Evolutionary conservation across 352 stramenopile genomes (phyloP), one percentile per base, ranked within the genome.

Genomic region (Pythium plurisporium): DNA sequence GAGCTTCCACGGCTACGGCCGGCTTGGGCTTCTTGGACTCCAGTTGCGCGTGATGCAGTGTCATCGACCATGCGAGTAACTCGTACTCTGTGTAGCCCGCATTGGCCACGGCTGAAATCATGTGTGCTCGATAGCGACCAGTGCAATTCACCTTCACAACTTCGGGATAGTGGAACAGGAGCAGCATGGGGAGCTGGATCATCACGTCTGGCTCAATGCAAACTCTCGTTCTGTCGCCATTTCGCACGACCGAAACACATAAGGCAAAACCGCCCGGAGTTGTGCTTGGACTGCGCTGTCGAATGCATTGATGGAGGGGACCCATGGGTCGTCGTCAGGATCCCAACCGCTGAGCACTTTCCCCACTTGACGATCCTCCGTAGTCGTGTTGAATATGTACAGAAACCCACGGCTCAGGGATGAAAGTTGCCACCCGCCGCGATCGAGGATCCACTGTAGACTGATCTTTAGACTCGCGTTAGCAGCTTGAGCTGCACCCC

Each of bases 321-420:
- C 5, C 33, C 33, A 40, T 3, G 10, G 5, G 10, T 17, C 10
- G 33, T 40, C 33, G 19, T 40, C 10, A n/a, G 36, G 17, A 8
- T 49, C 15, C 43, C 43, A 49, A 1, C 43, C 43, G 27, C 20
- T 34, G 2, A 36, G 22, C 2, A 36, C 5, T 5, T 33, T 31
- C 12, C 12, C 43, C 3, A 52, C 45, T n/a, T 52, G 45, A 14
- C 19, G 45, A 20, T 52, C 29, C 17, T 52, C 45, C 3, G 2
- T 14, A 0, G 45, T 52, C 14, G 53, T 46, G n/a, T 60, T 60
- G 8, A 45, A 25, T 11, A 52, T 30, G 30, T 60, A 60, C n/a
- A 37, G 14, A n/a, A 60, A 53, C 1, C 6, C 30, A 23, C 33
- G 52, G 27, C 34, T 53, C 20, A 43, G 19, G 5, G 30, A 7